Base-by-base conservation (phyloP, 2,329 filamentous ascomycete species). In the Botrytis squamosa region DNA sequence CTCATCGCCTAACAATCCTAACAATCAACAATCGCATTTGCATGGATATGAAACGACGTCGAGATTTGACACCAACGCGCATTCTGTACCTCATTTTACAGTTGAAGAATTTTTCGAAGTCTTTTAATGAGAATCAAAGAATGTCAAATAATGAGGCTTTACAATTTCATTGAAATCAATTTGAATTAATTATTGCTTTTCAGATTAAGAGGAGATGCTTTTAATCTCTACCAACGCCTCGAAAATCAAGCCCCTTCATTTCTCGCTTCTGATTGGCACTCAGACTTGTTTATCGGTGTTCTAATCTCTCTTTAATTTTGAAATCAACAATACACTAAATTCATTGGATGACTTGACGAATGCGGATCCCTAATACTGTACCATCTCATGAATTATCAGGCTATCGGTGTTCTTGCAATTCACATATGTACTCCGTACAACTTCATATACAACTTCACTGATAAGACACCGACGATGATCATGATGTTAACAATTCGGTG, bases 221-320 rank as follows among this genome's bases (percentile, higher is more conserved):
- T 33, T 29, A 8, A 29, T 57, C 14, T 57, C 16, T 44, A 29
- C 18, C 6, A n/a, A 64, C 44, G 14, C 14, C 29, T 66, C 29
- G 7, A 36, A 36, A 33, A 25, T 36, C 12, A 22, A n/a, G 8
- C 64, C 44, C 64, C 64, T 66, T 66, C 64, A 66, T 66, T 29
- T 49, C 29, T 66, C 64, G 64, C 64, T 66, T 66, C 64, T 49
- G 29, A 66, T 66, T 66, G 44, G 64, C n/a, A 4, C 25, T 12
- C 25, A 16, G 12, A n/a, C 14, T 25, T 18, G 18, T n/a, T 57
- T 25, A 18, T 49, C 64, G 7, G 22, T 38, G 29, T 49, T 29
- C 29, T 38, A 62, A 38, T 36, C 59, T 8, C 52, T 57, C 52
- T 33, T 57, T 18, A 33, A 57, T 57, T 33, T 29, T 14, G 33